These are phyloP conservation scores for Cajanus cajan DNA, from an alignment of 306 rosid species.

Conservation along the genomic window DNA sequence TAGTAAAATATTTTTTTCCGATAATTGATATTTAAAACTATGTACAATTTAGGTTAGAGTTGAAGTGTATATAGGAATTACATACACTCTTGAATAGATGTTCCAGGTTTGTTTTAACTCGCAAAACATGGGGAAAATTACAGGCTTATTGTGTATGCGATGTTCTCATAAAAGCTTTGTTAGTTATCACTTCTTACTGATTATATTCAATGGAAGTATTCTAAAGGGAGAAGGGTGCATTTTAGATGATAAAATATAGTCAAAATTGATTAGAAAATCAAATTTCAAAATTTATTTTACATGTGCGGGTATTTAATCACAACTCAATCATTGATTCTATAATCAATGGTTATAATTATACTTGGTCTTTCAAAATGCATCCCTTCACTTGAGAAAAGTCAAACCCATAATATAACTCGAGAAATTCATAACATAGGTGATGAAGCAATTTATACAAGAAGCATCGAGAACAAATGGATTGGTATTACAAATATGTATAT, in stretches of 20 bases:
- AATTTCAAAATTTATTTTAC: too few species aligned
- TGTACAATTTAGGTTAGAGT: too few species aligned
- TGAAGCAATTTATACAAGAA: not conserved
- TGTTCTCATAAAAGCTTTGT: not conserved
- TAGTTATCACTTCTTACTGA: not conserved
- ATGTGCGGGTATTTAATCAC: not conserved
- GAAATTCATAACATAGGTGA: not conserved
- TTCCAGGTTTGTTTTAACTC: too few species aligned
- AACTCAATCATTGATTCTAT: not conserved
- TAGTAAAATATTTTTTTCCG: too few species aligned
- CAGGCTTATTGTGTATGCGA: not conserved
- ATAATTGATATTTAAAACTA: too few species aligned
- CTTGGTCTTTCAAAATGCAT: not conserved
- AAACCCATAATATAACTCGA: not conserved
- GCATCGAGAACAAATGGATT: not conserved
- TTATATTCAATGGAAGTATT: not conserved
- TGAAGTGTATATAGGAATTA: too few species aligned
- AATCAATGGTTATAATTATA: not conserved
- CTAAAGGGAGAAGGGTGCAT: too few species aligned
- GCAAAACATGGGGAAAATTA: not conserved
- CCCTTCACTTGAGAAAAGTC: not conserved
- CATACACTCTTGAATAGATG: too few species aligned
- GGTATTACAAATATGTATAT: not conserved
- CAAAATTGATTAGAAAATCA: too few species aligned
- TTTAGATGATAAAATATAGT: too few species aligned